Percentiles rank a stretch among this genome's conserved stretches.
These are phyloP conservation scores for Rugosomyces carneus DNA, from an alignment of 1,284 basidiomycete species.

Conservation along the genomic window DNA sequence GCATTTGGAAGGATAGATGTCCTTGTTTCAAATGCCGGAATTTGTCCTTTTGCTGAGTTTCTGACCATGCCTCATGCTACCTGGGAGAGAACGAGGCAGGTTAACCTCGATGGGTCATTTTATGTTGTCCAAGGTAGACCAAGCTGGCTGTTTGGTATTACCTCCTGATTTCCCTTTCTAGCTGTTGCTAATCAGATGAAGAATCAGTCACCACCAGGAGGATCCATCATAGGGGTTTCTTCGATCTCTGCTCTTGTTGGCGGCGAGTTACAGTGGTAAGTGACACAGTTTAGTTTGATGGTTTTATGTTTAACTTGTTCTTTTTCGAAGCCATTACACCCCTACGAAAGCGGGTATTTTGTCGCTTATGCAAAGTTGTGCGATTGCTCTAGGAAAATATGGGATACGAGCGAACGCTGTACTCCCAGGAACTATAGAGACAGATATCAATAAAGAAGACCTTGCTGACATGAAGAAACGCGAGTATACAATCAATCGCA, in stretches of 20 bases:
- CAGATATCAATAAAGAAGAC: conserved; percentile 77
- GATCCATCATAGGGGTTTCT: conserved; percentile 71
- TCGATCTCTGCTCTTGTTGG: conserved; percentile 78
- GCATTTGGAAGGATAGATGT: conserved; percentile 66
- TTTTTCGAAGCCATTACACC: conserved; percentile 71
- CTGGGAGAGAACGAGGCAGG: conserved; percentile 67
- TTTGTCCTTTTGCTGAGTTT: conserved; percentile 78
- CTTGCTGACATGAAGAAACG: conserved; percentile 57
- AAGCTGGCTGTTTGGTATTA: background rate
- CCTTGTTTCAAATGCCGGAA: conserved; percentile 68
- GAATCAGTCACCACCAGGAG: conserved; percentile 61
- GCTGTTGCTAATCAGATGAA: conserved; percentile 79
- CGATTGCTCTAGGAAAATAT: conserved; percentile 71
- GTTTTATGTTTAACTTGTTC: background rate
- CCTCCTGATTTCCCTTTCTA: conserved; percentile 18
- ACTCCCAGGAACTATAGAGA: conserved; percentile 70
- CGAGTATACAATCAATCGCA: conserved; percentile 61
- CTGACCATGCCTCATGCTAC: conserved; percentile 66
- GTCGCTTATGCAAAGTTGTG: conserved; percentile 79
- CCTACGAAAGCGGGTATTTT: conserved; percentile 80
- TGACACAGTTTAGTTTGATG: background rate
- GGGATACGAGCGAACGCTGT: conserved; percentile 69
- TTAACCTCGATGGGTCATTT: conserved; percentile 78
- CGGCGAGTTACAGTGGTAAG: conserved; percentile 63
- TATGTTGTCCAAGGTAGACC: conserved; percentile 63